Evolutionary conservation across 2,329 filamentous ascomycete genomes (phyloP).

Genomic region (Colletotrichum sp.): DNA sequence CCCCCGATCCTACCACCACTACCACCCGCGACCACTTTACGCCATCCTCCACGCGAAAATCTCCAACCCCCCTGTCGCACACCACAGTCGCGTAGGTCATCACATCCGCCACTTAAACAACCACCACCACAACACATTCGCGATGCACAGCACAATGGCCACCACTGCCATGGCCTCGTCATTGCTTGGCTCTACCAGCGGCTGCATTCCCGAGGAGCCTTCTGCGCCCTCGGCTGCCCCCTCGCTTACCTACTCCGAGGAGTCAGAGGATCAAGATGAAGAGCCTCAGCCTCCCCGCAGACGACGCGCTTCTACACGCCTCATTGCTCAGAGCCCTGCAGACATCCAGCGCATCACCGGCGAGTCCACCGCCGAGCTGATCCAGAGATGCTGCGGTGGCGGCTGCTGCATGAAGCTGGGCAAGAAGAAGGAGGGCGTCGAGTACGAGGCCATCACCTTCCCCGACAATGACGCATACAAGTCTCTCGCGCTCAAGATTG

Average conservation of each 20-base stretch:
- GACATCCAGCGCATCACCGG: constrained; percentile 70
- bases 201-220: constrained; percentile 51
- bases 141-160: constrained; percentile 32
- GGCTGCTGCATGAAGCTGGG: constrained; percentile 64
- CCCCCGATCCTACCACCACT: not conserved
- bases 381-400: constrained; percentile 68
- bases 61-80: not conserved
- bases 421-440: constrained; percentile 46
- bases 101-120: not conserved
- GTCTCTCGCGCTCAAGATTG: constrained; percentile 78
- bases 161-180: constrained; percentile 40
- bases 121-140: not conserved
- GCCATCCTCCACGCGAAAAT: constrained; percentile 2
- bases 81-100: not conserved
- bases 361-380: constrained; percentile 65
- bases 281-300: constrained; percentile 42
- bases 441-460: constrained; percentile 57
- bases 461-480: constrained; percentile 88
- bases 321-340: constrained; percentile 67
- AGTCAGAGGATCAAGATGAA: constrained; percentile 64
- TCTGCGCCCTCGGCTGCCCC: constrained; percentile 58
- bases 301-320: constrained; percentile 71
- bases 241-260: constrained; percentile 67
- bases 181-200: constrained; percentile 42
- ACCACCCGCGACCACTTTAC: constrained; percentile 1